Base-by-base conservation (phyloP, 352 stramenopile species). In the Lagenidium giganteum region DNA sequence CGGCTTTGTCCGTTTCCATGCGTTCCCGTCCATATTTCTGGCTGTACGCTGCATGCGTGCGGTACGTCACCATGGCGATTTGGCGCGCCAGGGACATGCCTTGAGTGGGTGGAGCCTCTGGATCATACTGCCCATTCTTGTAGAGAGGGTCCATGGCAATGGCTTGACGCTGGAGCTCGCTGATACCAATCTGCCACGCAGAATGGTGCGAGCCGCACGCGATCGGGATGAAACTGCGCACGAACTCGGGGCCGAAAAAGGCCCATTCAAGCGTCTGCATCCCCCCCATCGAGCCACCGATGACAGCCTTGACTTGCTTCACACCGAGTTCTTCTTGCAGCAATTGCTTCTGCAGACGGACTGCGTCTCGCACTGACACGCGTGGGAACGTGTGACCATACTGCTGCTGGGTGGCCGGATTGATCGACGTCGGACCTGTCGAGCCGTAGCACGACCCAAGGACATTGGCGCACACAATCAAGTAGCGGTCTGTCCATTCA, bases 181-280 rank as follows among this genome's bases (percentile, higher is more conserved):
- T 93, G 47, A 98, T 93, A 24, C 76, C 95, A 62, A 98, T 98
- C 64, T 98, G 95, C 95, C 95, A 99, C 5, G 87, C 91, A 23
- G 91, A 95, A 57, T 98, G 95, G 36, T 89, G 69, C 21, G 93
- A 90, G 41, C 88, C 87, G 61, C 93, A 98, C 12, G 92, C 93
- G 64, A 98, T 98, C 8, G 92, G 70, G 38, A 98, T 65, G 28
- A 96, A 80, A 14, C 77, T 92, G 39, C 82, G 55, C 13, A 98
- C 86, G 41, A 88, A 96, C 4, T 77, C 67, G 6, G 59, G 45
- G 14, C 41, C 53, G 32, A 96, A 62, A 31, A 97, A 95, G 8
- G 77, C 89, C 87, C 95, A 98, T 62, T 99, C 95, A 39, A 99
- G 86, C n/a, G 88, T 79, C 64, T 98, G 93, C 95, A 99, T 98